Evolutionary conservation across 2,329 filamentous ascomycete genomes (phyloP).

Genomic region (Fusarium sp.): DNA sequence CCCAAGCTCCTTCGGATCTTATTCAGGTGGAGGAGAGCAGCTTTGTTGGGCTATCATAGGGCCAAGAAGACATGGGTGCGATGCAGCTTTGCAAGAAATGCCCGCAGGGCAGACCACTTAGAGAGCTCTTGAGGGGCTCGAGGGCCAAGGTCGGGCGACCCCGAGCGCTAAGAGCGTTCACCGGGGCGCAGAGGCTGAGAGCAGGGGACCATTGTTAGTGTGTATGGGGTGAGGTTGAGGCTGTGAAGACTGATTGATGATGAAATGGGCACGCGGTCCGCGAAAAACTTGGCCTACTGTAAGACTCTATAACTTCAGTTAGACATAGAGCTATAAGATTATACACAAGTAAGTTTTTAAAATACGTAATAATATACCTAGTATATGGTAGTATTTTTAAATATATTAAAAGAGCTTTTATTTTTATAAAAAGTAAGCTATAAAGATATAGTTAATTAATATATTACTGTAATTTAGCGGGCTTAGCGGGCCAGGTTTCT

Average conservation of each 20-base stretch:
- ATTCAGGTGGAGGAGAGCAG: conserved; percentile 14
- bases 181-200: conserved; percentile 36
- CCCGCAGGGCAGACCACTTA: conserved; percentile 41
- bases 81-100: conserved; percentile 14
- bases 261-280: background rate
- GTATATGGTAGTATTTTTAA: too few species aligned
- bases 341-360: too few species aligned
- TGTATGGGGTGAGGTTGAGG: conserved; percentile 19
- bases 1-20: conserved; percentile 25
- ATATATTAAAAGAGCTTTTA: too few species aligned
- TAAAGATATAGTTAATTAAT: too few species aligned
- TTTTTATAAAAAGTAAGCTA: too few species aligned
- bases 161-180: conserved; percentile 40
- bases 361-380: too few species aligned
- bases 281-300: too few species aligned
- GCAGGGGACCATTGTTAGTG: conserved; percentile 22
- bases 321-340: too few species aligned
- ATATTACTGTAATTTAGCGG: too few species aligned
- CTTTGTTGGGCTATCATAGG: conserved; percentile 26
- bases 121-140: conserved; percentile 23
- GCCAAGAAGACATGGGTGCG: conserved; percentile 7
- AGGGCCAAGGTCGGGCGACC: conserved; percentile 33
- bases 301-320: too few species aligned
- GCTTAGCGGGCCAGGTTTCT: too few species aligned
- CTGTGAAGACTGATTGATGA: conserved; percentile 1